These are phyloP conservation scores for Eimeria zaria DNA, from an alignment of 169 alveolate genomes.

Conservation along the genomic window DNA sequence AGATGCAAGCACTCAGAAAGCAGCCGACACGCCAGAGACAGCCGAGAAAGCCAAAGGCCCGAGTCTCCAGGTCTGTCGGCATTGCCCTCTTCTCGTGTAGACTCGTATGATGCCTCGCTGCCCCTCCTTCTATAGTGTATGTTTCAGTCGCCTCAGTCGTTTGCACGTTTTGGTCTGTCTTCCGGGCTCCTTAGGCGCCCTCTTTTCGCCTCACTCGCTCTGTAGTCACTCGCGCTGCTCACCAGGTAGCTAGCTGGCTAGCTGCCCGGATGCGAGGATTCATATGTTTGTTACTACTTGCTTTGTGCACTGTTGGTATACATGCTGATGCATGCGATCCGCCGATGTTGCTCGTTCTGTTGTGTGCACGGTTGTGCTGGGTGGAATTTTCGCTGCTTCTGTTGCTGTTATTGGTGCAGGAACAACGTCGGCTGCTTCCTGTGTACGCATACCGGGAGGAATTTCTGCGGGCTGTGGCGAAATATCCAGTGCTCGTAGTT, in stretches of 20 bases:
- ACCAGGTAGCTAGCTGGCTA: not conserved
- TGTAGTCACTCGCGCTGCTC: not conserved
- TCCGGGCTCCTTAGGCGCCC: not conserved
- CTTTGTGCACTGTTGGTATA: not conserved
- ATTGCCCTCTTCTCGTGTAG: not conserved
- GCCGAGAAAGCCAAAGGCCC: not conserved
- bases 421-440: slow-evolving; percentile 93
- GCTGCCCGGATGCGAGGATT: not conserved
- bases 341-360: not conserved
- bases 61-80: slow-evolving; percentile 38
- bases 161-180: not conserved
- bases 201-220: not conserved
- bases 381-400: not conserved
- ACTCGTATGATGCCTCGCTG: not conserved
- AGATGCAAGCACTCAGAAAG: slow-evolving; percentile 11
- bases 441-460: slow-evolving; percentile 97
- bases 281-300: not conserved
- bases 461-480: slow-evolving; percentile 96
- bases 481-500: slow-evolving; percentile 96
- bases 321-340: not conserved
- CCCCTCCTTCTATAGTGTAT: not conserved
- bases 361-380: not conserved
- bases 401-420: slow-evolving; percentile 62
- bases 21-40: not conserved
- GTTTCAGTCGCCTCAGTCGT: no score